Evolutionary conservation across 495 filamentous ascomycete species (phyloP).

Genomic region (Penicillium lividum): DNA sequence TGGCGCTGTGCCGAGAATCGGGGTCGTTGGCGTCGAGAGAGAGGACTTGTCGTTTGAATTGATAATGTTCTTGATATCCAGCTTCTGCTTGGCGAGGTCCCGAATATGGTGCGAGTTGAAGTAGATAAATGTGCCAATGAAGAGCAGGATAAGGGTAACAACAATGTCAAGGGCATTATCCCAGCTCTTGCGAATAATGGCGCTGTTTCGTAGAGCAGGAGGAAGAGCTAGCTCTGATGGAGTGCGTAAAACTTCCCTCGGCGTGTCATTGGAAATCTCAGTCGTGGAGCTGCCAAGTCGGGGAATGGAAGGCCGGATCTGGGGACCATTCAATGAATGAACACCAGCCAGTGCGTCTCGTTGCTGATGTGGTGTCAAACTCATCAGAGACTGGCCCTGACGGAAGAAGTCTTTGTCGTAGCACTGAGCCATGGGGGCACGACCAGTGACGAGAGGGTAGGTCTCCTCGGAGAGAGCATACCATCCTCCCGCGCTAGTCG

Average conservation of each 20-base stretch:
- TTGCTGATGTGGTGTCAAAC: constrained; percentile 43
- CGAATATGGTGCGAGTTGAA: constrained; percentile 52
- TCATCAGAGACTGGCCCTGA: constrained; percentile 43
- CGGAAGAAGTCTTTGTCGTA: constrained; percentile 60
- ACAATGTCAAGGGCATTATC: constrained; percentile 56
- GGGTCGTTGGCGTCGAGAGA: constrained; percentile 47
- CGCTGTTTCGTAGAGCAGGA: constrained; percentile 47
- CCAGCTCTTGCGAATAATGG: constrained; percentile 55
- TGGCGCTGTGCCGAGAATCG: constrained; percentile 31
- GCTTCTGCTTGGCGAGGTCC: constrained; percentile 50
- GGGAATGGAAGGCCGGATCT: constrained; percentile 36
- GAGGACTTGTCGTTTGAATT: constrained; percentile 45
- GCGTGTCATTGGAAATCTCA: constrained; percentile 44
- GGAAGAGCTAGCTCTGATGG: constrained; percentile 47
- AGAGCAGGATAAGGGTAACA: constrained; percentile 44
- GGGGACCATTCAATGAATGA: constrained; percentile 48
- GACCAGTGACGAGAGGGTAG: constrained; percentile 79
- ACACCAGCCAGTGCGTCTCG: constrained; percentile 55
- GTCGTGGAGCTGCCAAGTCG: constrained; percentile 35
- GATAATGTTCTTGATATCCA: constrained; percentile 56
- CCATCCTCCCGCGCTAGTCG: constrained; percentile 82
- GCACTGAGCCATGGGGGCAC: constrained; percentile 63
- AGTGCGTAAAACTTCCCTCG: constrained; percentile 38
- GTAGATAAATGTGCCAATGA: constrained; percentile 50
- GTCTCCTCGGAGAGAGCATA: constrained; percentile 88